Percentiles rank a stretch among this genome's conserved stretches.
These are phyloP conservation scores for Tricholoma terreum DNA, from an alignment of 768 basidiomycete species.

Conservation along the genomic window DNA sequence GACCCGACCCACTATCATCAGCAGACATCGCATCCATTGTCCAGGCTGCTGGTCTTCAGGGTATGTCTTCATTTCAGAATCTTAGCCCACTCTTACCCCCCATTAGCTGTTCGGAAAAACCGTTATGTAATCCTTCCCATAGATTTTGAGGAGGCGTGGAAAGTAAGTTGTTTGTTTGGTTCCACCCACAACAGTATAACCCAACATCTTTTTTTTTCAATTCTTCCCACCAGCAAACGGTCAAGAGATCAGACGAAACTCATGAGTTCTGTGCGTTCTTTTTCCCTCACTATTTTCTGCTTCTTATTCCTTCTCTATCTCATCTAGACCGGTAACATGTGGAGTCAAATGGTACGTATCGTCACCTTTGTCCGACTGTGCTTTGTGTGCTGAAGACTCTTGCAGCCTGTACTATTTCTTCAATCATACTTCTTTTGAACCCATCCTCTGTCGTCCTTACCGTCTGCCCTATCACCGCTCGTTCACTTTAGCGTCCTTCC, in stretches of 20 bases:
- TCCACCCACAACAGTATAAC: slow-evolving; percentile 28
- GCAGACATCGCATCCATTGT: slow-evolving; percentile 96
- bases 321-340: slow-evolving; percentile 36
- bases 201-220: slow-evolving; percentile 30
- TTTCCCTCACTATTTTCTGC: slow-evolving; percentile 3
- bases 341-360: slow-evolving; percentile 16
- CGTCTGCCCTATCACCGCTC: slow-evolving; percentile 37
- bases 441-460: neutral
- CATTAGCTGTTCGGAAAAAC: slow-evolving; percentile 91
- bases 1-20: slow-evolving; percentile 92
- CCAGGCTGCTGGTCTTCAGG: slow-evolving; percentile 96
- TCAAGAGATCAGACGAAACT: slow-evolving; percentile 95
- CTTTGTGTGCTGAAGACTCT: neutral
- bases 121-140: slow-evolving; percentile 95
- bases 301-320: slow-evolving; percentile 3
- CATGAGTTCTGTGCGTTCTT: slow-evolving; percentile 86
- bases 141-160: slow-evolving; percentile 99
- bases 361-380: neutral
- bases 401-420: slow-evolving; percentile 11
- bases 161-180: slow-evolving; percentile 71
- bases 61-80: slow-evolving; percentile 33
- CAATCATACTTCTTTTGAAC: slow-evolving; percentile 15
- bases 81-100: slow-evolving; percentile 2
- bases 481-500: slow-evolving; percentile 85
- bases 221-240: slow-evolving; percentile 71